phyloP scores from a whole-genome alignment of 179 eudicot genomes.

The Corrigiola litoralis region DNA sequence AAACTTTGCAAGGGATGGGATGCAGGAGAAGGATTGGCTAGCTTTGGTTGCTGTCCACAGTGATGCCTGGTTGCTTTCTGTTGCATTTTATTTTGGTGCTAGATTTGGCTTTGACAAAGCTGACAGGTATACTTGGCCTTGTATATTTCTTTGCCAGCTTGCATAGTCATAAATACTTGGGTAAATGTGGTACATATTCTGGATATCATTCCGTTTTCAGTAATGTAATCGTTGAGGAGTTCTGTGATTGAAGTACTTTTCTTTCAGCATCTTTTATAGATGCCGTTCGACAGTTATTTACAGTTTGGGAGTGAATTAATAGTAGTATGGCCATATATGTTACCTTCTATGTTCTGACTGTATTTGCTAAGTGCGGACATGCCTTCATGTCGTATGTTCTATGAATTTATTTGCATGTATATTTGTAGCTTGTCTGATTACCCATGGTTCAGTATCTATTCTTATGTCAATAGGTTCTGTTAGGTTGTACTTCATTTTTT shows the following conservation, averaged over 20 bases:
- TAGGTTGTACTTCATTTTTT: no score
- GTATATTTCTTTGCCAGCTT: neutral
- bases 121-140: constrained; percentile 33
- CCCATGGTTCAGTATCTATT: no score
- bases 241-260: neutral
- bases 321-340: no score
- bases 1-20: constrained; percentile 52
- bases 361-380: no score
- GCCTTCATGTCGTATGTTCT: no score
- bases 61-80: constrained; percentile 53
- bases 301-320: neutral
- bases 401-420: no score
- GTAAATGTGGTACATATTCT: neutral
- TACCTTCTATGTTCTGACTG: no score
- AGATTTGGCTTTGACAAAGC: constrained; percentile 49
- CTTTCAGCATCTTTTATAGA: neutral
- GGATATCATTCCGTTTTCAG: neutral
- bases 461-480: no score
- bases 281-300: neutral
- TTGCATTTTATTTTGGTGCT: constrained; percentile 50
- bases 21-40: constrained; percentile 50
- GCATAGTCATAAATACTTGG: neutral
- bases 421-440: no score
- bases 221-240: neutral
- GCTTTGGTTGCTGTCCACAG: constrained; percentile 53